Conservation (phyloP, 2,329 filamentous ascomycete genomes). For the Monilinia laxa region DNA sequence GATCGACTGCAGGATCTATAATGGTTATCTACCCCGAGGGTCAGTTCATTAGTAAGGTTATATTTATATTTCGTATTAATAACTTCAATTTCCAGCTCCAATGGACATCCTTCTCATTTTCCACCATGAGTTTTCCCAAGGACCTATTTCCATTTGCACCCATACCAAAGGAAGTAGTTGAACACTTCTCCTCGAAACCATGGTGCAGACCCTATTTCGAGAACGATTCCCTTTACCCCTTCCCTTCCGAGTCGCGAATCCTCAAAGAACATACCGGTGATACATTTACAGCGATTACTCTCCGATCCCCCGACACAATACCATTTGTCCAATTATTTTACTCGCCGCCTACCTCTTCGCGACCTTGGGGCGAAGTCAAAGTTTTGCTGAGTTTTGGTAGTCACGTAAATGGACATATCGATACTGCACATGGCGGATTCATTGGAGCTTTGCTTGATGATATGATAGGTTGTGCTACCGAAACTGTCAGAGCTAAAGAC, state of each 20-base stretch:
- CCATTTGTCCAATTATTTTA: constrained; percentile 31
- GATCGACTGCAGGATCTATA: too few species aligned
- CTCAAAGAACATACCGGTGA: constrained; percentile 18
- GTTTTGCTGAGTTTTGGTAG: constrained; percentile 45
- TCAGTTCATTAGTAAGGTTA: too few species aligned
- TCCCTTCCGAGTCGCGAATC: constrained; percentile 21
- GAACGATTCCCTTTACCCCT: constrained; percentile 31
- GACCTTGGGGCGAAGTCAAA: constrained; percentile 25
- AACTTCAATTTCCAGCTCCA: not conserved
- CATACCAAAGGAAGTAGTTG: constrained; percentile 21
- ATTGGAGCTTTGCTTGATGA: constrained; percentile 59
- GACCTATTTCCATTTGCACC: not conserved
- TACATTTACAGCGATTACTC: constrained; percentile 27
- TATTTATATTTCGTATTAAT: not conserved
- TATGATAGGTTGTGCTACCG: constrained; percentile 41
- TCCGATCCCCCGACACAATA: constrained; percentile 28
- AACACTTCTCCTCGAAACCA: constrained; percentile 28
- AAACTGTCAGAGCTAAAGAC: constrained; percentile 22
- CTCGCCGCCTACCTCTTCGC: constrained; percentile 15
- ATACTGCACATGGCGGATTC: constrained; percentile 60
- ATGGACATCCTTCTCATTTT: not conserved
- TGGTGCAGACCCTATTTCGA: constrained; percentile 29
- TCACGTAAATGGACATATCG: constrained; percentile 55
- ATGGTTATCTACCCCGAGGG: too few species aligned
- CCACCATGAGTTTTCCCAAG: constrained; percentile 3